These are phyloP conservation scores for Acacia concinna DNA, from an alignment of 331 rosid species.

Conservation along the genomic window DNA sequence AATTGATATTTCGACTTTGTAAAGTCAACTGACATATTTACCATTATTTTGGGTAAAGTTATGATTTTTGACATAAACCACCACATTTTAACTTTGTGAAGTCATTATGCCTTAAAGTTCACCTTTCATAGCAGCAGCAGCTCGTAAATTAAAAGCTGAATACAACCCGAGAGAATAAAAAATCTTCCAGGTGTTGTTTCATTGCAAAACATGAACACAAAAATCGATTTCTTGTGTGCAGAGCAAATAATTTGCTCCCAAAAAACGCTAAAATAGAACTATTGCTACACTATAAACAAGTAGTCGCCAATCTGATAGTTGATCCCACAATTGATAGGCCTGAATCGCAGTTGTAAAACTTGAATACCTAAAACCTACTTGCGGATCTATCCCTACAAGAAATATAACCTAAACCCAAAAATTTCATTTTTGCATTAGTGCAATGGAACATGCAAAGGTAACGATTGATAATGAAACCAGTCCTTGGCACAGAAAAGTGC, in stretches of 20 bases:
- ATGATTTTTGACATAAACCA: neutral
- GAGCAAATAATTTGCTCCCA: neutral
- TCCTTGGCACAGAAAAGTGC: constrained; percentile 88
- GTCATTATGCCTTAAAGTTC: neutral
- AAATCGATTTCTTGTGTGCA: constrained; percentile 21
- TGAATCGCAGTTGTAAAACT: constrained; percentile 29
- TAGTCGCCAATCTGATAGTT: constrained; percentile 3
- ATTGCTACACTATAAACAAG: constrained; percentile 33
- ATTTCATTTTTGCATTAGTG: constrained; percentile 54
- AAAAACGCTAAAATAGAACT: neutral
- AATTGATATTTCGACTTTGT: neutral
- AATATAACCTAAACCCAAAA: constrained; percentile 37
- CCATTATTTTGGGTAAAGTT: neutral
- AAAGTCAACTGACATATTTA: neutral
- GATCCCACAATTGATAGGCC: constrained; percentile 24
- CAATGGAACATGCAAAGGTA: constrained; percentile 48
- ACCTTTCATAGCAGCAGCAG: neutral
- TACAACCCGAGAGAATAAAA: neutral
- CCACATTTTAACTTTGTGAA: neutral
- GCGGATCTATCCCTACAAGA: constrained; percentile 38
- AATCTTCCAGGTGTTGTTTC: constrained; percentile 22
- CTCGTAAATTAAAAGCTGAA: neutral
- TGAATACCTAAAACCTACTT: constrained; percentile 31
- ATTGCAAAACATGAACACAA: constrained; percentile 11
- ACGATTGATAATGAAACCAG: constrained; percentile 65